Conservation (phyloP, 2,329 filamentous ascomycete species). For the Fusarium sp. region DNA sequence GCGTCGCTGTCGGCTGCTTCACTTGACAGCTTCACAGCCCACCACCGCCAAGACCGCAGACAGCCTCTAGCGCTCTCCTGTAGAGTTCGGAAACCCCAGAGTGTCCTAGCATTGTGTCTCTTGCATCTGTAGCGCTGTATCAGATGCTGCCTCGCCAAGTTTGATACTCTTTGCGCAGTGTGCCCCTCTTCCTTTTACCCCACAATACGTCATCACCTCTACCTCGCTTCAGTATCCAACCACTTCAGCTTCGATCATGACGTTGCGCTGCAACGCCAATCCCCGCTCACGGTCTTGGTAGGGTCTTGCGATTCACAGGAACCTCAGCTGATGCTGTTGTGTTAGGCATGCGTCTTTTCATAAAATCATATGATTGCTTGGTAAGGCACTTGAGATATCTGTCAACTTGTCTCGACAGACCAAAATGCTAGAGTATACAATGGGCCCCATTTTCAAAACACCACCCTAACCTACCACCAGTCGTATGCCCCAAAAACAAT, state of each 20-base stretch:
- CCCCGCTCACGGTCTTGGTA: not conserved
- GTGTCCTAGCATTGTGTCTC: not conserved
- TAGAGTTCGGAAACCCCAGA: not conserved
- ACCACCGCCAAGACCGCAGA: not conserved
- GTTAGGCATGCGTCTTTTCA: not conserved
- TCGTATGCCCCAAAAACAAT: slow-evolving; percentile 30
- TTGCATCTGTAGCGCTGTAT: not conserved
- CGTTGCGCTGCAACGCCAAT: slow-evolving; percentile 5
- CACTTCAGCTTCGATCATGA: slow-evolving; percentile 10
- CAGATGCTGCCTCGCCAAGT: not conserved
- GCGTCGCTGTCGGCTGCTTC: not conserved
- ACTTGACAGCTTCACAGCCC: not conserved
- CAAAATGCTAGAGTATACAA: slow-evolving; percentile 21
- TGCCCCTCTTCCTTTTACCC: slow-evolving; percentile 30
- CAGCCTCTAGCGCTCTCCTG: not conserved
- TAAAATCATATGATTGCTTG: not conserved
- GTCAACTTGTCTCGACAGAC: slow-evolving; percentile 14
- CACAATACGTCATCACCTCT: slow-evolving; percentile 39
- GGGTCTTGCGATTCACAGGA: not conserved
- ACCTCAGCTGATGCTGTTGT: not conserved
- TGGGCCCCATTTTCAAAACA: slow-evolving; percentile 25
- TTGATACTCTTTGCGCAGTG: not conserved
- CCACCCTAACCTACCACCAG: slow-evolving; percentile 3
- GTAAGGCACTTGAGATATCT: slow-evolving; percentile 16
- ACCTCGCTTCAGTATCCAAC: slow-evolving; percentile 4